Evolutionary conservation across 345 rosid genomes (phyloP), one percentile per base, ranked within the genome.

Genomic region (Eucalyptus cloeziana): DNA sequence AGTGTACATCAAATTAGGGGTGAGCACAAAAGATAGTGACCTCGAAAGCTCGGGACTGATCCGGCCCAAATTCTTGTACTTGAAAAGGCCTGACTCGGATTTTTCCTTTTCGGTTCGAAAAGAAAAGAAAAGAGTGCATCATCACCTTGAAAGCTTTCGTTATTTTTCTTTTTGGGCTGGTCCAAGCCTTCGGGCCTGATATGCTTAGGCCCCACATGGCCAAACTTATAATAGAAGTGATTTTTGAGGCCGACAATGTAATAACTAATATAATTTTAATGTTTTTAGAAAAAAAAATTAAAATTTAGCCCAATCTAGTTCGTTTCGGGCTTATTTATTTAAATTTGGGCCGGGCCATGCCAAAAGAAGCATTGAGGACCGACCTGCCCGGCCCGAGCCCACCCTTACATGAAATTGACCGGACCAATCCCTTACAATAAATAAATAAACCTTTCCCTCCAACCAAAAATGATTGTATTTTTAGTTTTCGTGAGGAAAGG

Each of bases 351-450:
- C 19, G 0, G 37, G 33, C 33, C 33, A 30, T 62, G 71, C 37
- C 5, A 3, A 62, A 62, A 7, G 71, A 62, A 62, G 37, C 19
- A 62, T 62, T 30, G 8, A 30, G 33, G 71, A 14, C 14, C 4
- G 5, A 62, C 37, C 0, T 30, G 19, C 33, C 5, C 8, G 3
- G 5, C 37, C 17, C 2, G 0, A 2, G 9, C 37, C 13, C 33
- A 62, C 13, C 0, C 1, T 62, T 62, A 3, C 8, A 12, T 30
- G n/a, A 62, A 62, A 30, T 33, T 33, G 44, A 33, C 4, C 4
- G 1, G 4, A 69, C 0, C 1, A 9, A 69, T 69, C 80, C 43
- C 80, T 69, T 5, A 33, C 2, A 3, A 52, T 21, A 13, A 52
- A 15, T 6, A 51, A 51, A 51, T 0, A 7, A 50, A 52, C 11